Conservation (phyloP, 2,329 filamentous ascomycete genomes). For the Ascomycota sp. region DNA sequence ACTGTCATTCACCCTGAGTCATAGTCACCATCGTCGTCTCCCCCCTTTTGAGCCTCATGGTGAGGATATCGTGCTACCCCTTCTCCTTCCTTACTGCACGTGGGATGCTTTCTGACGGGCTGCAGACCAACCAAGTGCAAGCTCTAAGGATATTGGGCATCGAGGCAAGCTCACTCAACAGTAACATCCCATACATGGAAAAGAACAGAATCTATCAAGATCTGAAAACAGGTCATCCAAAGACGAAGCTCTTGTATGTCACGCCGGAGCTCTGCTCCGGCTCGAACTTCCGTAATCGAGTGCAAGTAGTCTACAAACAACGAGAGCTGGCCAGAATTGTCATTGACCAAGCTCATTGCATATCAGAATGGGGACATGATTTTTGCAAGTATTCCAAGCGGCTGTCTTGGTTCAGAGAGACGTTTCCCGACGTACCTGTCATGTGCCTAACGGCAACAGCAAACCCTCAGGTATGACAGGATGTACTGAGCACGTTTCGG, state of each 20-base stretch:
- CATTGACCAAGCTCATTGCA: slow-evolving; percentile 97
- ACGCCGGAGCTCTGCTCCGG: slow-evolving; percentile 94
- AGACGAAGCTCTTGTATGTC: slow-evolving; percentile 84
- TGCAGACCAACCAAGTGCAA: slow-evolving; percentile 85
- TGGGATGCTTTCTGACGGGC: too few species aligned
- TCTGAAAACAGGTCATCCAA: too few species aligned
- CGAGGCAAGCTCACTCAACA: slow-evolving; percentile 62
- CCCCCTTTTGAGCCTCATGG: slow-evolving; percentile 85
- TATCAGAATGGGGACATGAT: slow-evolving; percentile 97
- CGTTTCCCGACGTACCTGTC: slow-evolving; percentile 62
- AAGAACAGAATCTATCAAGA: too few species aligned
- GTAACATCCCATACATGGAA: slow-evolving; percentile 60
- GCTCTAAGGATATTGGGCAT: slow-evolving; percentile 60
- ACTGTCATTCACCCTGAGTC: too few species aligned
- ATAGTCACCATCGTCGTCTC: slow-evolving; percentile 94
- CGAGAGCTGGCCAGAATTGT: slow-evolving; percentile 72
- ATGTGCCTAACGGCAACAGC: slow-evolving; percentile 94
- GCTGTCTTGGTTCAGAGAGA: slow-evolving; percentile 51
- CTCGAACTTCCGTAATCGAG: slow-evolving; percentile 38
- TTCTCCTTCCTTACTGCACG: too few species aligned
- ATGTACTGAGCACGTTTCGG: too few species aligned
- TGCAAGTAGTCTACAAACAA: slow-evolving; percentile 48
- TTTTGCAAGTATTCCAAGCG: slow-evolving; percentile 92
- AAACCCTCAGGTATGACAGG: too few species aligned
- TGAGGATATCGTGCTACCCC: too few species aligned